phyloP scores from a whole-genome alignment of 2,329 filamentous ascomycete genomes.

The Neurospora crassa region DNA sequence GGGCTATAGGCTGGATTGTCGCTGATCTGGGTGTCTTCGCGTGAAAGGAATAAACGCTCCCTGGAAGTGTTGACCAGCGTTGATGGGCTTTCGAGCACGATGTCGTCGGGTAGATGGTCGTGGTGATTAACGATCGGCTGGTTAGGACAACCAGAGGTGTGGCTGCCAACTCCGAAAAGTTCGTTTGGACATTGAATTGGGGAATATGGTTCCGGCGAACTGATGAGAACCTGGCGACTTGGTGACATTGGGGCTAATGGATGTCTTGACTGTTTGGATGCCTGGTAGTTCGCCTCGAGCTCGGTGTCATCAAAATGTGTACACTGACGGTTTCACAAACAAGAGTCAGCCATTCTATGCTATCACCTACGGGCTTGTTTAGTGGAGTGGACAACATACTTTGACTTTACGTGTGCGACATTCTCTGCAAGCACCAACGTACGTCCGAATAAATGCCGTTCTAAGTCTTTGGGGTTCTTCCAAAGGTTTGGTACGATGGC shows the following conservation, averaged over 20 bases:
- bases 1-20: background rate
- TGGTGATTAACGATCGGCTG: background rate
- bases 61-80: background rate
- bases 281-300: conserved; percentile 12
- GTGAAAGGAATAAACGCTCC: background rate
- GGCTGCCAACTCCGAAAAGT: background rate
- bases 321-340: conserved; percentile 11
- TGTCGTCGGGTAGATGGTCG: background rate
- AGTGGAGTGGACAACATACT: conserved; percentile 5
- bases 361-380: background rate
- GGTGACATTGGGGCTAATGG: background rate
- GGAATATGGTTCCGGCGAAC: background rate
- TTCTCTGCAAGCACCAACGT: conserved; percentile 12
- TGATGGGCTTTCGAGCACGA: background rate
- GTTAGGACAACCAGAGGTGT: background rate
- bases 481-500: conserved; percentile 11
- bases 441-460: conserved; percentile 16
- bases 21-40: background rate
- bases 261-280: background rate
- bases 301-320: conserved; percentile 11
- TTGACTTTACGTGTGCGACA: conserved; percentile 16
- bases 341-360: conserved; percentile 3
- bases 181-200: background rate
- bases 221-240: background rate
- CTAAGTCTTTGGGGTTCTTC: conserved; percentile 3